Base-by-base conservation (phyloP, 352 stramenopile genomes). In the Saprolegnia parasitica region DNA sequence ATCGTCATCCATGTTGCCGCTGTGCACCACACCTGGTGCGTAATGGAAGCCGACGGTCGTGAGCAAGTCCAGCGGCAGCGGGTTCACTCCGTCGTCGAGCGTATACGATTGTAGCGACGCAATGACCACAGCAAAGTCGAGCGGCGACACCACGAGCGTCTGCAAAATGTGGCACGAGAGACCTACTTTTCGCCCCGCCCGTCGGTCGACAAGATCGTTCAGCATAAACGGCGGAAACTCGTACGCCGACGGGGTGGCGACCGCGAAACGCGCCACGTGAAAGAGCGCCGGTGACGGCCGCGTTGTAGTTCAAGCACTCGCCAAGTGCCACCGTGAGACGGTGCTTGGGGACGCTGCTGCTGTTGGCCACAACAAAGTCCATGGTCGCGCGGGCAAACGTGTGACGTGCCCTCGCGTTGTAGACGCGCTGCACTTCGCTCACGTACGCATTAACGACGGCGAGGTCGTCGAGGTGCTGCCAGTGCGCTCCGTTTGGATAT, bases 381-480 rank as follows among this genome's bases (percentile, higher is more conserved):
- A 35, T n/a, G 20, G 58, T 49, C 9, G 58, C 58, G 15, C 32
- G 21, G 15, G 39, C 58, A 5, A 55, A 66, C 20, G 20, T 23
- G 18, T 70, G 63, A 46, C 39, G 45, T 0, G 63, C n/a, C 5
- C 63, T 39, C 5, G 63, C 63, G 5, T 39, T 21, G 46, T 60
- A 70, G 13, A 46, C n/a, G 1, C 63, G 63, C 37, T 57, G 39
- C 6, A 70, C 63, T 70, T 70, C 63, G 6, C 35, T 11, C 13
- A 70, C 5, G 23, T 46, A 70, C 13, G 20, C 13, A 23, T 70
- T 57, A 5, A 39, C 16, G 35, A 52, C 61, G 32, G 37, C 58
- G 6, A 66, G 20, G 18, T 54, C 39, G 35, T 66, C 58, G 18
- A 66, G 35, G 39, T 66, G 58, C 20, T 55, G 1, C 58, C 58